These are phyloP conservation scores for Mrakia gelida DNA, from an alignment of 768 basidiomycete genomes.

Conservation along the genomic window DNA sequence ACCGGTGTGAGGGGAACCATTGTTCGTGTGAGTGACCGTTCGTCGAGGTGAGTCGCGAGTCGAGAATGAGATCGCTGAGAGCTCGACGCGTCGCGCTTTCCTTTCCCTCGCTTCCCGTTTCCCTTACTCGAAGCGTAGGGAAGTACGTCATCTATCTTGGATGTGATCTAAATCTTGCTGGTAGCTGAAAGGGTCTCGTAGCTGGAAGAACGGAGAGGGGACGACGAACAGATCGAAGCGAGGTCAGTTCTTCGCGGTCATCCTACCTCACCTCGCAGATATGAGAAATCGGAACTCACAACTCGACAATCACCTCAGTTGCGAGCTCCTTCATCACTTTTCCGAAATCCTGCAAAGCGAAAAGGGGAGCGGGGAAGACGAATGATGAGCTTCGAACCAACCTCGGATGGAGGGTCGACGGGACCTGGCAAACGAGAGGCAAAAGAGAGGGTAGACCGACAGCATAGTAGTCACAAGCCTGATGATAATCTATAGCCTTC, in stretches of 20 bases:
- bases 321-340: not conserved
- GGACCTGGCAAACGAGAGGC: not conserved
- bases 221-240: not conserved
- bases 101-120: no score
- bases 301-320: not conserved
- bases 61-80: no score
- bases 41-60: no score
- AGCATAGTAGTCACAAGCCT: not conserved
- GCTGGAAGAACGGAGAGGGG: not conserved
- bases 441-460: not conserved
- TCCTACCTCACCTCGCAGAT: no score
- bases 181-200: not conserved
- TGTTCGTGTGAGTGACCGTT: no score
- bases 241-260: no score
- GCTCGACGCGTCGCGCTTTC: no score
- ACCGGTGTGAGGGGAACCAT: no score
- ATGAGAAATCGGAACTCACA: not conserved
- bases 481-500: not conserved
- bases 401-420: not conserved
- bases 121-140: no score
- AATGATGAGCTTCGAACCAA: not conserved
- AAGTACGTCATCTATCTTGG: no score
- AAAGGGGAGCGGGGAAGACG: not conserved
- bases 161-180: conserved; percentile 12
- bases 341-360: not conserved